Base-by-base conservation (phyloP, 306 rosid species). In the Quercus wislizeni region DNA sequence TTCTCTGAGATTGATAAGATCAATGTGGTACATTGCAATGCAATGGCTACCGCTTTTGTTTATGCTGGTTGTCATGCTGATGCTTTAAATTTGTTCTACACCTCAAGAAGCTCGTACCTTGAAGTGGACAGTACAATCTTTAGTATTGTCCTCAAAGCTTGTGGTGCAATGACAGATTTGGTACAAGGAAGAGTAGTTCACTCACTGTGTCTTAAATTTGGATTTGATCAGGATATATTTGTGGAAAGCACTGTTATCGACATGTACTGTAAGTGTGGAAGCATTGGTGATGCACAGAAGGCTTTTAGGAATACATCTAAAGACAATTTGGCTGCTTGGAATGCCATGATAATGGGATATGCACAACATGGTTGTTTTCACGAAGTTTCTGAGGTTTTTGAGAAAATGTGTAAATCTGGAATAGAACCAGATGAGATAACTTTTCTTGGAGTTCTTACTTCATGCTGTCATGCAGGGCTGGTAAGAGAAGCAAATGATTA, bases 161-260 rank as follows among this genome's bases (percentile, higher is more conserved):
- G 81, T 11, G 59, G 81, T 69, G 69, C 56, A 55, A 55, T 57
- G 30, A 20, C 69, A 1, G 80, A 78, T 70, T 43, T 78, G n/a
- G 59, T 55, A 68, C 59, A 55, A 4, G 75, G 75, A 69, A 56
- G 9, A 69, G 27, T 69, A 20, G 6, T 69, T 23, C 55, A 55
- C 43, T 69, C 56, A 13, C 46, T 70, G 17, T 49, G 69, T 27
- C 75, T 55, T 27, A 78, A 69, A 78, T 30, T 57, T 78, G 59
- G 77, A 71, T 49, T 79, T 30, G 72, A 62, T n/a, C 71, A 69
- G 35, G 75, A 71, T 19, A 59, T 59, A 46, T 78, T 69, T 31
- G 74, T 78, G 27, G 76, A 71, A 59, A 78, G 82, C 64, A 30
- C 74, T 21, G 5, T 77, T 67, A 55, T 68, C 46, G 79, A 75